Conservation (phyloP, 2,329 filamentous ascomycete genomes). For the Penicillium sp. region DNA sequence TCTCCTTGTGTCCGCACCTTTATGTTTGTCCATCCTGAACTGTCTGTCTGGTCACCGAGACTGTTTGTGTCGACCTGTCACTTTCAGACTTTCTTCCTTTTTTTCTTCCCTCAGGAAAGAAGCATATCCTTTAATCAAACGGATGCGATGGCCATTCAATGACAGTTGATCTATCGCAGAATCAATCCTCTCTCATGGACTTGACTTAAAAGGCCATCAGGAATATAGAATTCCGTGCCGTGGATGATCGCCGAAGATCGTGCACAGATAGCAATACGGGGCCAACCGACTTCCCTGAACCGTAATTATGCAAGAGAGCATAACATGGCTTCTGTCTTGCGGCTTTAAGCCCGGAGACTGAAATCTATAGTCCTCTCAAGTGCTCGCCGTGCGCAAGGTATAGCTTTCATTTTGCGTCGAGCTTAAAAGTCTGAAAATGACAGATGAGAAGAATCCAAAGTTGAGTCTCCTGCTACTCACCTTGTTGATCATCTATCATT, state of each 20-base stretch:
- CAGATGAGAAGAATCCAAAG: background rate
- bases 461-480: too few relatives aligned
- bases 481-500: too few relatives aligned
- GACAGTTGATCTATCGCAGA: background rate
- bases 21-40: background rate
- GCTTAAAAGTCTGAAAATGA: background rate
- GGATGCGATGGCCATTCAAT: background rate
- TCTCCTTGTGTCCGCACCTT: background rate
- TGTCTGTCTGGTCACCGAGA: background rate
- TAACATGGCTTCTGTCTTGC: background rate
- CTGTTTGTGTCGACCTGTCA: slow-evolving; percentile 2
- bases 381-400: background rate
- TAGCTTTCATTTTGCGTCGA: background rate
- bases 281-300: background rate
- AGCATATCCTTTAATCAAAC: background rate
- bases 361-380: background rate
- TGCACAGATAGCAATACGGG: background rate
- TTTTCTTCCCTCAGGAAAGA: background rate
- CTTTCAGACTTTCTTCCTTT: background rate
- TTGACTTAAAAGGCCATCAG: background rate
- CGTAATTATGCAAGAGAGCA: background rate
- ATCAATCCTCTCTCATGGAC: background rate
- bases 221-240: background rate
- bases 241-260: background rate
- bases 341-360: background rate